phyloP scores from a whole-genome alignment of 2,329 filamentous ascomycete genomes.

The Biscogniauxia sp. region DNA sequence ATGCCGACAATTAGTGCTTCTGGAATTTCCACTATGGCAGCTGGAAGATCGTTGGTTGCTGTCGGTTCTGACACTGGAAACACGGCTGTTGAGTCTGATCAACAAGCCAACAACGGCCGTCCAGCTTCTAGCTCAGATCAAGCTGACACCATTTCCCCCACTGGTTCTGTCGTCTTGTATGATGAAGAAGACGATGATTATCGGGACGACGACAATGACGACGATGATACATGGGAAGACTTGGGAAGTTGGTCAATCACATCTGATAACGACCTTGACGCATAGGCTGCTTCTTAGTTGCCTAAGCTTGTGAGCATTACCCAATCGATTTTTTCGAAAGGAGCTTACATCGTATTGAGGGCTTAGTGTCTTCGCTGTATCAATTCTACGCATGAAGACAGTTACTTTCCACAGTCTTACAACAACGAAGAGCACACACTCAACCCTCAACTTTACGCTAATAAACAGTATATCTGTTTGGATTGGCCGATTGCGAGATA shows the following conservation, averaged over 20 bases:
- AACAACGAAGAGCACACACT: too few species aligned
- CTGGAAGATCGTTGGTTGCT: slow-evolving; percentile 15
- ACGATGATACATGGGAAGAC: neutral
- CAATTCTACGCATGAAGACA: too few species aligned
- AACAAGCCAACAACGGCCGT: neutral
- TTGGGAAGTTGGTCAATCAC: neutral
- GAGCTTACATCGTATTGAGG: too few species aligned
- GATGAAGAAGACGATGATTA: neutral
- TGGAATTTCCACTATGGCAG: slow-evolving; percentile 16
- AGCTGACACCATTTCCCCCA: neutral
- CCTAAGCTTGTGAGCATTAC: neutral
- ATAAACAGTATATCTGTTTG: too few species aligned
- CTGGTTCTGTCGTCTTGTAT: neutral
- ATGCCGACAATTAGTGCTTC: slow-evolving; percentile 6
- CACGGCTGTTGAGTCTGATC: neutral
- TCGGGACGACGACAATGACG: neutral
- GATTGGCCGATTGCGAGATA: too few species aligned
- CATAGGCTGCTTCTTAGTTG: neutral
- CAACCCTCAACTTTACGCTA: too few species aligned
- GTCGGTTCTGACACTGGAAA: slow-evolving; percentile 9
- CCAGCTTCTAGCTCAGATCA: neutral
- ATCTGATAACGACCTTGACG: neutral
- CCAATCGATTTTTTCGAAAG: too few species aligned
- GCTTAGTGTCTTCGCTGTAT: too few species aligned
- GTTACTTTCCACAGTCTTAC: too few species aligned